phyloP scores from a whole-genome alignment of 2,329 filamentous ascomycete genomes.

The Aspergillus pseudonomiae region DNA sequence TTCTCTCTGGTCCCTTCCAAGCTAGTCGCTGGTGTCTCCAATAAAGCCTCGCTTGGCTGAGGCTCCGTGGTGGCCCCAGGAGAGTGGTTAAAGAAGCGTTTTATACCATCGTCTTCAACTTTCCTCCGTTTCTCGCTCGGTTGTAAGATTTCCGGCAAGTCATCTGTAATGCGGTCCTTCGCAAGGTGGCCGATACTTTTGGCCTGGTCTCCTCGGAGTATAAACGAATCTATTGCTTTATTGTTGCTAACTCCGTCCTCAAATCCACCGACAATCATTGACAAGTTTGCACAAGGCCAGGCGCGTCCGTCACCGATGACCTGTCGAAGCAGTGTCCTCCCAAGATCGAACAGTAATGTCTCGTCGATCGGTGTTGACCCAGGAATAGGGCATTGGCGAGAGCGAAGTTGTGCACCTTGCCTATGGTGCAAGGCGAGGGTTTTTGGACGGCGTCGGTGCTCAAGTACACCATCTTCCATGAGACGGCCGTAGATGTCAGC shows the following conservation, averaged over 20 bases:
- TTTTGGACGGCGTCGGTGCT: constrained; percentile 83
- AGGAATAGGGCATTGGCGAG: constrained; percentile 75
- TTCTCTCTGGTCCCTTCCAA: not conserved
- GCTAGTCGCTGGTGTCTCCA: not conserved
- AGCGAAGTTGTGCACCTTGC: constrained; percentile 71
- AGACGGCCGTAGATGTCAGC: constrained; percentile 89
- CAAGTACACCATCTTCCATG: constrained; percentile 85
- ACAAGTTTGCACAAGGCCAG: constrained; percentile 92
- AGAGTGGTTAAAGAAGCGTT: constrained; percentile 59
- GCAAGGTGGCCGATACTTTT: constrained; percentile 45
- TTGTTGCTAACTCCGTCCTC: constrained; percentile 85
- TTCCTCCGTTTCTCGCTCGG: constrained; percentile 49
- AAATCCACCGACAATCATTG: constrained; percentile 85
- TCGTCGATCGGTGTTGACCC: constrained; percentile 75
- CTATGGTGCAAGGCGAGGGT: constrained; percentile 84
- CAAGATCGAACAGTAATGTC: constrained; percentile 70
- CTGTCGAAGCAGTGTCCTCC: constrained; percentile 75
- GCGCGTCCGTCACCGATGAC: constrained; percentile 75
- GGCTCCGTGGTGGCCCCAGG: constrained; percentile 14
- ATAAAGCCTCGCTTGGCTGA: not conserved
- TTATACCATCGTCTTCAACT: constrained; percentile 55
- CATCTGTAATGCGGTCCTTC: constrained; percentile 21
- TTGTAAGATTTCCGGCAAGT: constrained; percentile 15
- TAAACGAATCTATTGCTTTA: constrained; percentile 80
- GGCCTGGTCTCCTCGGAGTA: constrained; percentile 68